Percentiles rank a stretch among this genome's conserved stretches.
Conservation (phyloP, 805 yeast species). For the Starmerella khaoyaiensis region DNA sequence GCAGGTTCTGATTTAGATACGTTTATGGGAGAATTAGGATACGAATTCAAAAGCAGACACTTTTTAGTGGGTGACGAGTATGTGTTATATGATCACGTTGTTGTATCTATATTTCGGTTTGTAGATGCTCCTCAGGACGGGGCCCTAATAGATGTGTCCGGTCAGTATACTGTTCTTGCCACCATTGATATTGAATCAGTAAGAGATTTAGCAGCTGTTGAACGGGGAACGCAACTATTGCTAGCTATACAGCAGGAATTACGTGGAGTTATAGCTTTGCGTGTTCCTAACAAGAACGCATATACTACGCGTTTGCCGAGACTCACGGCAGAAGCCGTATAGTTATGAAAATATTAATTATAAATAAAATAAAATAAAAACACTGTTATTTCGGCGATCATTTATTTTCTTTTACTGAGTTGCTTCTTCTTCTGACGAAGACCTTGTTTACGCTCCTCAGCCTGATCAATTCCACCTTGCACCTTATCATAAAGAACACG, state of each 20-base stretch:
- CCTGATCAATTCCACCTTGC: conserved; percentile 80
- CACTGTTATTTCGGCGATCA: too few relatives aligned
- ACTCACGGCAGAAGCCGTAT: too few relatives aligned
- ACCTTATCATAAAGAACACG: conserved; percentile 86
- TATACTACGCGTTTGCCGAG: conserved; percentile 62
- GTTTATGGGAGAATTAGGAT: conserved; percentile 55
- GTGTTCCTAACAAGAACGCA: conserved; percentile 60
- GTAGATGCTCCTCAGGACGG: conserved; percentile 22
- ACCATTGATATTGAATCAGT: conserved; percentile 57
- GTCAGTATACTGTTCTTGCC: conserved; percentile 37
- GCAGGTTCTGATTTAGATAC: conserved; percentile 27
- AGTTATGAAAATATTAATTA: too few relatives aligned
- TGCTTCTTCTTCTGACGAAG: conserved; percentile 50
- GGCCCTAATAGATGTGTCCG: conserved; percentile 24
- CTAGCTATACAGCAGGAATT: conserved; percentile 51
- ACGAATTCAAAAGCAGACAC: conserved; percentile 47
- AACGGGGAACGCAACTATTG: conserved; percentile 51
- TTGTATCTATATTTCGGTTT: conserved; percentile 42
- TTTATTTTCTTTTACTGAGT: conserved; percentile 21
- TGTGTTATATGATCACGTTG: conserved; percentile 42
- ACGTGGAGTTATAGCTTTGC: conserved; percentile 52
- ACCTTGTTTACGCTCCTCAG: conserved; percentile 62
- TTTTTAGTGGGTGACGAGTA: conserved; percentile 50
- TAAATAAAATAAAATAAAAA: too few relatives aligned
- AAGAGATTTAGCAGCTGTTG: conserved; percentile 62